These are phyloP conservation scores for Colletotrichum navitas DNA, from an alignment of 2,329 filamentous ascomycete species.

Conservation along the genomic window DNA sequence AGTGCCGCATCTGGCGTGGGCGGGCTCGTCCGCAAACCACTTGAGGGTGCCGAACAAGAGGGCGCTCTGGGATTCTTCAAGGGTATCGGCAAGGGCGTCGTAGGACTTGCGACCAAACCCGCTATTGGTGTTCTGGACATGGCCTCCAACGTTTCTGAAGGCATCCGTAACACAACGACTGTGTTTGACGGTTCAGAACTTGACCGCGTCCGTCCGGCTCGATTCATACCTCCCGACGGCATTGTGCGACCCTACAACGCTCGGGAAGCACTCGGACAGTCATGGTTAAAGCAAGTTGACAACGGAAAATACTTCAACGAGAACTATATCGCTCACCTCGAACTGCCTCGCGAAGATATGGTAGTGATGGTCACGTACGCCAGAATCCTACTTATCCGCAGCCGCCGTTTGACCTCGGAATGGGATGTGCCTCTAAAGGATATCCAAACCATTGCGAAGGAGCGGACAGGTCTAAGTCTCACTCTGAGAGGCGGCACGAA, in stretches of 20 bases:
- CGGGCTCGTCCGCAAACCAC: slow-evolving; percentile 90
- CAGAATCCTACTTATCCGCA: slow-evolving; percentile 90
- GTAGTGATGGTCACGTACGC: slow-evolving; percentile 90
- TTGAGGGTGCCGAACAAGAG: slow-evolving; percentile 96
- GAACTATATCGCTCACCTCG: slow-evolving; percentile 95
- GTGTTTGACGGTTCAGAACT: slow-evolving; percentile 96
- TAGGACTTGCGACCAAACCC: slow-evolving; percentile 96
- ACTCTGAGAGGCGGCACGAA: slow-evolving; percentile 90
- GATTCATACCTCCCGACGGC: slow-evolving; percentile 92
- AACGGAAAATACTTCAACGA: slow-evolving; percentile 99
- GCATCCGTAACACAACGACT: slow-evolving; percentile 97
- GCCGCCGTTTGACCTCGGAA: slow-evolving; percentile 86
- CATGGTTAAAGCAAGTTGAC: slow-evolving; percentile 98
- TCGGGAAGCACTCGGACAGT: slow-evolving; percentile 95
- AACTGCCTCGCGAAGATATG: slow-evolving; percentile 89
- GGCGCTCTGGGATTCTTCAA: slow-evolving; percentile 96
- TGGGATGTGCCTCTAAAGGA: slow-evolving; percentile 98
- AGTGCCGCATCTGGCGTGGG: slow-evolving; percentile 95
- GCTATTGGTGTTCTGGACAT: slow-evolving; percentile 97
- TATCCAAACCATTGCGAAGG: slow-evolving; percentile 96
- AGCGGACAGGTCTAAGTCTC: slow-evolving; percentile 92
- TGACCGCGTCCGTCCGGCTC: slow-evolving; percentile 91
- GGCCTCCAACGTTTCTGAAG: slow-evolving; percentile 96
- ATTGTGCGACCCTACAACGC: slow-evolving; percentile 95
- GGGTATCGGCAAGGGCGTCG: slow-evolving; percentile 93